phyloP scores from a whole-genome alignment of 208 protist species.

The Trypanosoma vivax region DNA sequence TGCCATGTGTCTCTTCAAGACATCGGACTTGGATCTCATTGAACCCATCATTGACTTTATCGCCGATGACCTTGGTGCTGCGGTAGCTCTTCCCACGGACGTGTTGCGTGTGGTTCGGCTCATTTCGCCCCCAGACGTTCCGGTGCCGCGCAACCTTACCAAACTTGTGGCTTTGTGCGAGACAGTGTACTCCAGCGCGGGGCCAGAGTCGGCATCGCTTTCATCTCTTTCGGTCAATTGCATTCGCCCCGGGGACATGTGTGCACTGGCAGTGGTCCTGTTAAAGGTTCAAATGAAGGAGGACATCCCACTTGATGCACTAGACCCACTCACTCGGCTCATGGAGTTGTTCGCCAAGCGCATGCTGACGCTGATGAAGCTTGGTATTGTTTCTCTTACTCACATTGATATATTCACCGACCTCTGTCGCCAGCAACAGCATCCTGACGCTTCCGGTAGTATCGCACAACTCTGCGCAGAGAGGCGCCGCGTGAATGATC shows the following conservation, averaged over 20 bases:
- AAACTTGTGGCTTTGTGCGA: constrained; percentile 14
- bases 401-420: constrained; percentile 49
- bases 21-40: constrained; percentile 38
- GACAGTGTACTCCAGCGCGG: constrained; percentile 16
- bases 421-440: constrained; percentile 31
- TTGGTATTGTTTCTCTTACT: constrained; percentile 38
- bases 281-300: constrained; percentile 30
- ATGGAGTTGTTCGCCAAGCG: constrained; percentile 51
- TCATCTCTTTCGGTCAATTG: neutral
- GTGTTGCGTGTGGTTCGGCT: constrained; percentile 20
- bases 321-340: constrained; percentile 42
- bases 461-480: constrained; percentile 21
- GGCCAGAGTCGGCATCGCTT: neutral
- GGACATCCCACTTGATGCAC: constrained; percentile 42
- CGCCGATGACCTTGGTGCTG: constrained; percentile 9
- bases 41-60: constrained; percentile 45
- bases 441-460: constrained; percentile 38
- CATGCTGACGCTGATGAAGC: constrained; percentile 30
- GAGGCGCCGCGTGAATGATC: constrained; percentile 13
- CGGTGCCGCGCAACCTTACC: constrained; percentile 16
- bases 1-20: constrained; percentile 35
- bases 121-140: constrained; percentile 8
- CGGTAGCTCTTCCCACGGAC: constrained; percentile 5
- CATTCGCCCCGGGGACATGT: constrained; percentile 67
- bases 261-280: constrained; percentile 26